These are phyloP conservation scores for Amyloporia xantha DNA, from an alignment of 768 basidiomycete genomes.

Conservation along the genomic window DNA sequence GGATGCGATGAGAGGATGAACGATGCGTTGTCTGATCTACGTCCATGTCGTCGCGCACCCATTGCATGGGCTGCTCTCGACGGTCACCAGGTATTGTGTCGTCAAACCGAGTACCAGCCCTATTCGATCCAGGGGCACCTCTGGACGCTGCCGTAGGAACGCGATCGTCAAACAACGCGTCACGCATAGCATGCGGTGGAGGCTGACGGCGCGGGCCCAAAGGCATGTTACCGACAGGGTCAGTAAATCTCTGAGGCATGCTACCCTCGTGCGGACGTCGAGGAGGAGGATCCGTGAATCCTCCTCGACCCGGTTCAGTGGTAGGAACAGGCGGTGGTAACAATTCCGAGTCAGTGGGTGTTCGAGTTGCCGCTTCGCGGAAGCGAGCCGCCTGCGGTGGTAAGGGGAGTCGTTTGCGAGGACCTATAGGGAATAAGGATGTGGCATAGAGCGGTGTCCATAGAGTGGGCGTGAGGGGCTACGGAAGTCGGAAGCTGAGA, in stretches of 20 bases:
- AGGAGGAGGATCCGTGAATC: background rate
- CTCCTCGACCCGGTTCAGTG: background rate
- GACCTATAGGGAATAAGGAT: conserved; percentile 11
- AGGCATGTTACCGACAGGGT: conserved; percentile 6
- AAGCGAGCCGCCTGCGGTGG: conserved; percentile 35
- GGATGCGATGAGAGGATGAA: background rate
- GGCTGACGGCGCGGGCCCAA: conserved; percentile 11
- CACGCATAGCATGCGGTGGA: background rate
- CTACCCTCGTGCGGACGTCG: background rate
- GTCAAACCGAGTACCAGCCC: conserved; percentile 6
- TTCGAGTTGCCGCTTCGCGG: background rate
- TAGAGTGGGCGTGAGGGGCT: conserved; percentile 19
- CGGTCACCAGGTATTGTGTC: background rate
- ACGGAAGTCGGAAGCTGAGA: conserved; percentile 22
- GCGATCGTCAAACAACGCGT: background rate
- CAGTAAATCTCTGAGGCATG: conserved; percentile 1
- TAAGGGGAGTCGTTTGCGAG: conserved; percentile 36
- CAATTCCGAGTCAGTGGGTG: background rate
- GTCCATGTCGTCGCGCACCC: conserved; percentile 15
- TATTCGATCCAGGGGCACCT: background rate
- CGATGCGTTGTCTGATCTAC: conserved; percentile 6
- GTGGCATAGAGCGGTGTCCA: conserved; percentile 18
- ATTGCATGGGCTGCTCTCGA: background rate
- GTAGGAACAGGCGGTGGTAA: background rate
- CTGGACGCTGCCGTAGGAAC: background rate